These are phyloP conservation scores for Pseudomonodictys pantanalensis DNA, from an alignment of 495 filamentous ascomycete genomes.

Conservation along the genomic window DNA sequence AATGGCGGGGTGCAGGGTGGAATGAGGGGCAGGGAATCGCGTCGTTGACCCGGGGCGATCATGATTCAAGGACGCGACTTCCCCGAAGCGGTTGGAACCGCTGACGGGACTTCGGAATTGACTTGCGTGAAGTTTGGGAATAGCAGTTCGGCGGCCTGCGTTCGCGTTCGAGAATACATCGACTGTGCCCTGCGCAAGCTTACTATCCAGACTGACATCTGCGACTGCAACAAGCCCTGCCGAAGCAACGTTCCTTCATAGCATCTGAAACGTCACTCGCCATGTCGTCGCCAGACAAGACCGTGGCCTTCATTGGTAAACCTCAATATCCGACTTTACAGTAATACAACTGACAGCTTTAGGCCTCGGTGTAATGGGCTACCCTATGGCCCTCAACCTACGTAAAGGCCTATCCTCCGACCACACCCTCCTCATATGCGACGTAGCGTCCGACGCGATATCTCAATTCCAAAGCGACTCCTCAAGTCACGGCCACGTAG, in stretches of 20 bases:
- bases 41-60: no score
- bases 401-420: conserved; percentile 19
- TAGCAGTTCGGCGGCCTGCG: no score
- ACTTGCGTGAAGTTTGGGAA: no score
- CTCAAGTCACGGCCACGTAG: conserved; percentile 21
- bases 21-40: no score
- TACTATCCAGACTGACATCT: no score
- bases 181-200: no score
- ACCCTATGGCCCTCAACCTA: conserved; percentile 35
- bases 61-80: no score
- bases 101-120: no score
- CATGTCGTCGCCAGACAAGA: conserved; percentile 26
- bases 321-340: not conserved
- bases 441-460: conserved; percentile 25
- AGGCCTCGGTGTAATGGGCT: conserved; percentile 38
- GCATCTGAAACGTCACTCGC: not conserved
- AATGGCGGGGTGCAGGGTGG: not conserved
- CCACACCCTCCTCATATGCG: conserved; percentile 29
- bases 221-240: no score
- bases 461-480: conserved; percentile 23
- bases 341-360: not conserved
- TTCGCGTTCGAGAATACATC: no score
- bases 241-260: not conserved
- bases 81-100: no score
- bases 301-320: conserved; percentile 29